A percentile compares a stretch with the other conserved stretches of the same genome.
Conservation (phyloP, 768 basidiomycete genomes). For the Gloeopeniophorella convolvens region DNA sequence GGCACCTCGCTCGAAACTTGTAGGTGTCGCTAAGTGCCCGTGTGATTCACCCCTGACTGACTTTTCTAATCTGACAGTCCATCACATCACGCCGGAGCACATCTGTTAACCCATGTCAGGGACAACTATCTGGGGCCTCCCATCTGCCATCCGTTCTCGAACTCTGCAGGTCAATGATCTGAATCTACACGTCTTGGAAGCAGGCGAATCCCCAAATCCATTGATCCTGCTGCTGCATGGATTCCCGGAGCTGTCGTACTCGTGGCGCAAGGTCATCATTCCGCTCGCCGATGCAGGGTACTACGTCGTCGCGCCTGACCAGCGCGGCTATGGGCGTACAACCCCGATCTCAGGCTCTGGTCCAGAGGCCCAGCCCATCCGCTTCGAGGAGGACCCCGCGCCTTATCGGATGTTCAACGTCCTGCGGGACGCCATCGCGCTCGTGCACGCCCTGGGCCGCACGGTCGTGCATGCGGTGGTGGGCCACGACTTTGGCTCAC, state of each 20-base stretch:
- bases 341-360: slow-evolving; percentile 15
- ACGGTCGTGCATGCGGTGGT: slow-evolving; percentile 41
- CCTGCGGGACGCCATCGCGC: slow-evolving; percentile 43
- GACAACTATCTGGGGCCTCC: slow-evolving; percentile 15
- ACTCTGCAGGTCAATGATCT: slow-evolving; percentile 40
- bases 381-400: slow-evolving; percentile 43
- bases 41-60: no score
- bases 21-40: no score
- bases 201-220: slow-evolving; percentile 28
- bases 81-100: no score
- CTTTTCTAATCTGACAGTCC: no score
- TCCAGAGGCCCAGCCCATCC: slow-evolving; percentile 22
- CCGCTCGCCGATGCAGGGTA: slow-evolving; percentile 47
- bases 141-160: slow-evolving; percentile 34
- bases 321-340: slow-evolving; percentile 48
- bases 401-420: slow-evolving; percentile 47
- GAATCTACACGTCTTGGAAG: slow-evolving; percentile 47
- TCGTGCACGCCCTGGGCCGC: slow-evolving; percentile 48
- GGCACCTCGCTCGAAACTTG: no score
- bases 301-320: slow-evolving; percentile 58
- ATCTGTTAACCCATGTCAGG: neutral
- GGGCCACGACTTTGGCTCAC: slow-evolving; percentile 57
- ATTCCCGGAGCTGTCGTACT: slow-evolving; percentile 61
- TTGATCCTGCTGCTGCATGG: slow-evolving; percentile 57
- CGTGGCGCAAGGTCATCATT: slow-evolving; percentile 53